Conservation (phyloP, 305 asterid genomes). For the Andrographis paniculata region DNA sequence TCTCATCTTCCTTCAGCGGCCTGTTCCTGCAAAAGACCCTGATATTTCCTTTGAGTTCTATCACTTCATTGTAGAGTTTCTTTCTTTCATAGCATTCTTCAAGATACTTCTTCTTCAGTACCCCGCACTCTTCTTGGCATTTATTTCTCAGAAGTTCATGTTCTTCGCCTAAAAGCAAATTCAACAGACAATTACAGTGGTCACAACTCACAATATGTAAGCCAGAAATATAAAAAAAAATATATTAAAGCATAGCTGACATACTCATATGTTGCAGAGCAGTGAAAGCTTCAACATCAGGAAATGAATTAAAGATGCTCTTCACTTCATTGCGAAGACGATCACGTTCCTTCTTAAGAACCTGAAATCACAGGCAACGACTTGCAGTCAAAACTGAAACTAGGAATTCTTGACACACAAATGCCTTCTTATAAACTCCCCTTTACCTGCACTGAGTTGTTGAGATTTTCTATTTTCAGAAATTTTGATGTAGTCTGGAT, state of each 20-base stretch:
- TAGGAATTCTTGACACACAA: neutral
- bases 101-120: slow-evolving; percentile 60
- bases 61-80: slow-evolving; percentile 78
- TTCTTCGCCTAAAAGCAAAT: slow-evolving; percentile 37
- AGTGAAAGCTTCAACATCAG: slow-evolving; percentile 41
- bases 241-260: slow-evolving; percentile 22
- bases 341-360: slow-evolving; percentile 38
- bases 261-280: slow-evolving; percentile 62
- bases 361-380: slow-evolving; percentile 26
- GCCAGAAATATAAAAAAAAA: too few species aligned
- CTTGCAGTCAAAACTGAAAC: neutral
- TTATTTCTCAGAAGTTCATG: slow-evolving; percentile 51
- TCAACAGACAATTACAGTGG: slow-evolving; percentile 18
- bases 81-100: slow-evolving; percentile 68
- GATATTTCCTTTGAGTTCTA: slow-evolving; percentile 90
- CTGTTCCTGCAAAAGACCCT: slow-evolving; percentile 95
- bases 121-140: slow-evolving; percentile 41
- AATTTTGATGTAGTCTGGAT: slow-evolving; percentile 39
- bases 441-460: slow-evolving; percentile 53
- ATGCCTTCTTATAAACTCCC: neutral
- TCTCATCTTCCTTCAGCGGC: slow-evolving; percentile 68
- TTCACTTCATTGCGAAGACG: slow-evolving; percentile 48
- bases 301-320: slow-evolving; percentile 46
- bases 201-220: neutral
- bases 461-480: slow-evolving; percentile 47